These are phyloP conservation scores for Alternaria gaisen DNA, from an alignment of 2,329 filamentous ascomycete species.

Conservation along the genomic window DNA sequence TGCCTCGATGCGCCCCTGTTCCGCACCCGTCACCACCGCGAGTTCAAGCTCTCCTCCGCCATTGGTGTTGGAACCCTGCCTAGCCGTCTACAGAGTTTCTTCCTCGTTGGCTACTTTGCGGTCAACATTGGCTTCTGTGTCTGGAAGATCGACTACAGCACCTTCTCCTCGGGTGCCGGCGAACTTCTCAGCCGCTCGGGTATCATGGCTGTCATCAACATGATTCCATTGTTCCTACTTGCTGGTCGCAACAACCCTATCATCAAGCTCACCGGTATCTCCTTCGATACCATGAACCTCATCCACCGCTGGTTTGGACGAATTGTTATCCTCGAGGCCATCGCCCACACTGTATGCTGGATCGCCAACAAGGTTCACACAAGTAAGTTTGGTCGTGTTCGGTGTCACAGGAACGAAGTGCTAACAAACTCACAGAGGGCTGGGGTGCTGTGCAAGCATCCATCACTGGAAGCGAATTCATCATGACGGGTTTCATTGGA, in stretches of 20 bases:
- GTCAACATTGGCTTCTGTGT: slow-evolving; percentile 58
- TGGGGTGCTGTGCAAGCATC: slow-evolving; percentile 59
- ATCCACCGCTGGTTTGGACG: slow-evolving; percentile 83
- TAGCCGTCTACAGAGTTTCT: slow-evolving; percentile 58
- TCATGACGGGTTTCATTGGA: slow-evolving; percentile 70
- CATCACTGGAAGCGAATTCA: slow-evolving; percentile 57
- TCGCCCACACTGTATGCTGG: slow-evolving; percentile 72
- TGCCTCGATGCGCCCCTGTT: slow-evolving; percentile 59
- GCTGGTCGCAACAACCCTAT: slow-evolving; percentile 81
- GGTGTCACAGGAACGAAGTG: not conserved
- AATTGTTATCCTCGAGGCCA: slow-evolving; percentile 74
- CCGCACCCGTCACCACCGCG: slow-evolving; percentile 59
- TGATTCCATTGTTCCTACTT: slow-evolving; percentile 78
- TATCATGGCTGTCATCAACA: slow-evolving; percentile 75
- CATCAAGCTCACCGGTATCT: slow-evolving; percentile 74
- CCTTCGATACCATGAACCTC: slow-evolving; percentile 84
- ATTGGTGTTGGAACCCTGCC: slow-evolving; percentile 61
- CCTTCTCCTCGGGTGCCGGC: slow-evolving; percentile 79
- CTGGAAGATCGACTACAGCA: slow-evolving; percentile 67
- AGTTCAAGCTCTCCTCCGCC: slow-evolving; percentile 60
- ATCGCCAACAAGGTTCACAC: slow-evolving; percentile 56
- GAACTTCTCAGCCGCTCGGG: slow-evolving; percentile 71
- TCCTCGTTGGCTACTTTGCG: slow-evolving; percentile 59
- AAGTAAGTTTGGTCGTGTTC: slow-evolving; percentile 30
- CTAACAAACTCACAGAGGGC: slow-evolving; percentile 50